Evolutionary conservation across 2,329 filamentous ascomycete species (phyloP), one percentile per base, ranked within the genome.

Genomic region (Basipetospora sp.): DNA sequence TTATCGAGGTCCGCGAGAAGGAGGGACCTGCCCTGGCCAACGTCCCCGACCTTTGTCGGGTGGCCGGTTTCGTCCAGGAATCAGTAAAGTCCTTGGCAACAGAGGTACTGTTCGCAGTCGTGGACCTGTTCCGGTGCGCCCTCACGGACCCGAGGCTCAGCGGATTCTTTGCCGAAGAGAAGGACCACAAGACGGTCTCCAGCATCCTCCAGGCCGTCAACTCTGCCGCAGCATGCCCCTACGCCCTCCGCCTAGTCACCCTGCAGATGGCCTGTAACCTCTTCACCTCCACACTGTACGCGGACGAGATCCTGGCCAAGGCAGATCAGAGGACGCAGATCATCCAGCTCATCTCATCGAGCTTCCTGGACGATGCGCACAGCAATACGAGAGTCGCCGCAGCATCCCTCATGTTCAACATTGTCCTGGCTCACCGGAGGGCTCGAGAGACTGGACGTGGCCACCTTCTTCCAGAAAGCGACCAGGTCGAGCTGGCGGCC

Each of bases 211-310:
- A 69, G 3, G 59, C 71, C 27, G 70, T 84, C 31, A 75, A 71
- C 44, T 53, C 60, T 5, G 63, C 71, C 22, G 51, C 60, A 8
- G 56, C 62, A 1, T 81, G 77, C 29, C 84, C 85, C 0, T 94
- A 94, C 52, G 77, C 82, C 4, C 67, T 92, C 2, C 78, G 85
- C 11, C 73, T 94, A 2, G 83, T 93, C 13, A 80, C 84, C 1
- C 59, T 93, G 16, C 87, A 94, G 47, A 69, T 88, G 50, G 69
- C 74, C 2, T 92, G 85, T 59, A 94, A 94, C 50, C 64, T 93
- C 30, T 94, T 93, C 59, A 77, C 74, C 0, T 79, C 78, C 1
- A 69, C 74, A 0, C 63, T 93, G 1, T 92, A 80, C 49, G 64
- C 75, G 1, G 66, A 74, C 3, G 69, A 77, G 43, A 63, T 87